These are phyloP conservation scores for Deuterostichococcus epilithicus DNA, from an alignment of 139 green algal genomes.

Conservation along the genomic window DNA sequence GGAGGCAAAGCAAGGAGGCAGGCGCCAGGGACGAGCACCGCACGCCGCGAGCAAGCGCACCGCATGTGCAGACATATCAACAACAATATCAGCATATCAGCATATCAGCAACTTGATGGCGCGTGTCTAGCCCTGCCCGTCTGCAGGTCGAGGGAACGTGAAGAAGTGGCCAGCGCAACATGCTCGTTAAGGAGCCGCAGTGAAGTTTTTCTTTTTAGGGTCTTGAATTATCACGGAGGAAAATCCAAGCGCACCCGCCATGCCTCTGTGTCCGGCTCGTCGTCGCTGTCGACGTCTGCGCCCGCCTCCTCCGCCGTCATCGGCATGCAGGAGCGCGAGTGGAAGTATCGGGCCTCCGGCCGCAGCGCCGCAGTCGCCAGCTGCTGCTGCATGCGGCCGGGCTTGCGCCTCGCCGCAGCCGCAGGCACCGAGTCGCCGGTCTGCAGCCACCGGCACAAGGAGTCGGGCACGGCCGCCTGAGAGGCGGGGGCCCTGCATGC, in stretches of 20 bases:
- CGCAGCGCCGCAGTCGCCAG: not conserved
- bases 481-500: not conserved
- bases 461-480: not conserved
- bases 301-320: slow-evolving; percentile 3
- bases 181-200: not conserved
- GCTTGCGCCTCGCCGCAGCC: not conserved
- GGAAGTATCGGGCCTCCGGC: not conserved
- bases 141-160: no score
- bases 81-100: not conserved
- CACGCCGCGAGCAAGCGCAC: not conserved
- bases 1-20: not conserved
- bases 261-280: slow-evolving; percentile 12
- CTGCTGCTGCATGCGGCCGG: not conserved
- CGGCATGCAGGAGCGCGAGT: slow-evolving; percentile 1
- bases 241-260: slow-evolving; percentile 8
- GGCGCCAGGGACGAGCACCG: not conserved
- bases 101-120: not conserved
- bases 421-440: not conserved
- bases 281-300: slow-evolving; percentile 10
- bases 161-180: not conserved
- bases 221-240: not conserved
- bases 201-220: not conserved
- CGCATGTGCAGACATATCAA: not conserved
- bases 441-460: no score
- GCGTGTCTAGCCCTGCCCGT: no score